Evolutionary conservation across 2,329 filamentous ascomycete genomes (phyloP).

Genomic region (Zarea fungicola): DNA sequence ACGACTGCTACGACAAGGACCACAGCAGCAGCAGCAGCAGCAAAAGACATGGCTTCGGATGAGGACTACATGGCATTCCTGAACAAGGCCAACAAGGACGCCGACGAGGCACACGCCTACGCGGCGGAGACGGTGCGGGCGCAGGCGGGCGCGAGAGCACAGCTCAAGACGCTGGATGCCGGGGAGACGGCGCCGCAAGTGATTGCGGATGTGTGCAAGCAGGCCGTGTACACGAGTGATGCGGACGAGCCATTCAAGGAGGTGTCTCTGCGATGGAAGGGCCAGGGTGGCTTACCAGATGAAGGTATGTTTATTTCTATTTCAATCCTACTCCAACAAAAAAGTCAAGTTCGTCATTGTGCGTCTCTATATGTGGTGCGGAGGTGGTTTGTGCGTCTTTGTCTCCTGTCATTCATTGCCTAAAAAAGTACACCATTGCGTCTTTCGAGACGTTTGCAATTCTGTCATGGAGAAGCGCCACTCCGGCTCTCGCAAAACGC

Average conservation of each 20-base stretch:
- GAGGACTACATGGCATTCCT: conserved; percentile 80
- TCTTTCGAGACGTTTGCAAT: no score
- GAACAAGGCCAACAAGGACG: conserved; percentile 78
- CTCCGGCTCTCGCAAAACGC: no score
- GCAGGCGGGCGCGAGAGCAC: conserved; percentile 19
- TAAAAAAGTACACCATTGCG: no score
- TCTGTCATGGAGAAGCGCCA: no score
- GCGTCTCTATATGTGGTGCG: no score
- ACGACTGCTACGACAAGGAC: neutral
- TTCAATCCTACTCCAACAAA: conserved; percentile 9
- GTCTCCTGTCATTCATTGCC: no score
- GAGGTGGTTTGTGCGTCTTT: no score
- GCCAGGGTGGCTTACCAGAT: conserved; percentile 48
- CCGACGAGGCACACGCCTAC: conserved; percentile 51
- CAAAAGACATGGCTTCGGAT: conserved; percentile 62
- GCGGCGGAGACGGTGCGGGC: conserved; percentile 21
- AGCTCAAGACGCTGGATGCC: conserved; percentile 48
- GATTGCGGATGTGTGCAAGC: conserved; percentile 45
- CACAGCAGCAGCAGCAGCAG: neutral
- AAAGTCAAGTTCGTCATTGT: no score
- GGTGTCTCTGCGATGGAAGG: conserved; percentile 61
- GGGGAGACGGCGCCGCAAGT: conserved; percentile 55
- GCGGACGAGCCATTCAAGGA: conserved; percentile 81
- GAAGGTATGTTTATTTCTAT: conserved; percentile 46
- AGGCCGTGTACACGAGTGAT: conserved; percentile 70